These are phyloP conservation scores for Penicillium coffeae DNA, from an alignment of 495 filamentous ascomycete genomes.

Conservation along the genomic window DNA sequence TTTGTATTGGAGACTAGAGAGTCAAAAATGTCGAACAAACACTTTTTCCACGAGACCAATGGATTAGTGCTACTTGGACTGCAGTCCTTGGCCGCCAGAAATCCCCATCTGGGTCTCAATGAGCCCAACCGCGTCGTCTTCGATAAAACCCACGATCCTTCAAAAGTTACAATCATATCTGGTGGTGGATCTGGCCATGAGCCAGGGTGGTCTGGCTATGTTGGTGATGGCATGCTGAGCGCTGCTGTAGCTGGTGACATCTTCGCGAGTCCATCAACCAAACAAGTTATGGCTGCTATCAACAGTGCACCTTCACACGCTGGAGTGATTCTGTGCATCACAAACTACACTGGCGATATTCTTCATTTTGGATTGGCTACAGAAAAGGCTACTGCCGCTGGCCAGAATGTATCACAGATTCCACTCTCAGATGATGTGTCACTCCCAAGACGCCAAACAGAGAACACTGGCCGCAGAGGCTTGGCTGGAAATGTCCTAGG, in stretches of 20 bases:
- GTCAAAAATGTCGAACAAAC: slow-evolving; percentile 13
- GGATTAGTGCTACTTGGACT: slow-evolving; percentile 9
- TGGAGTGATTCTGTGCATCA: slow-evolving; percentile 6
- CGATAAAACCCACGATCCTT: slow-evolving; percentile 9
- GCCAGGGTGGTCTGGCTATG: slow-evolving; percentile 7
- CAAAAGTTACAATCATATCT: slow-evolving; percentile 5
- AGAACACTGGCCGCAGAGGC: too few species aligned
- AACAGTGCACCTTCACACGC: slow-evolving; percentile 3
- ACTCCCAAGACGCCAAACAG: slow-evolving; percentile 7
- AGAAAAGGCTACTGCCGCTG: slow-evolving; percentile 2
- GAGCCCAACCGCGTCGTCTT: slow-evolving; percentile 5
- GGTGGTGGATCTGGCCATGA: slow-evolving; percentile 7
- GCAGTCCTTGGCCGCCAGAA: slow-evolving; percentile 7
- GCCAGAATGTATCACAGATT: background rate
- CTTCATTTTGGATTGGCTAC: slow-evolving; percentile 7
- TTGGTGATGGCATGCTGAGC: slow-evolving; percentile 4
- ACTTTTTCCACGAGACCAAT: slow-evolving; percentile 14
- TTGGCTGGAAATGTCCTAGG: too few species aligned
- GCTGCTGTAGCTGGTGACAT: slow-evolving; percentile 7
- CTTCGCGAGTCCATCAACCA: slow-evolving; percentile 4
- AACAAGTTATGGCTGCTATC: slow-evolving; percentile 5
- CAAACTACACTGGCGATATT: slow-evolving; percentile 6
- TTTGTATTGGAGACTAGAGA: too few species aligned
- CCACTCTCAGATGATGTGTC: slow-evolving; percentile 4
- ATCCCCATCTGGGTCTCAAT: slow-evolving; percentile 7